Base-by-base conservation (phyloP, 169 alveolate genomes). In the Plasmodium chabaudi region DNA sequence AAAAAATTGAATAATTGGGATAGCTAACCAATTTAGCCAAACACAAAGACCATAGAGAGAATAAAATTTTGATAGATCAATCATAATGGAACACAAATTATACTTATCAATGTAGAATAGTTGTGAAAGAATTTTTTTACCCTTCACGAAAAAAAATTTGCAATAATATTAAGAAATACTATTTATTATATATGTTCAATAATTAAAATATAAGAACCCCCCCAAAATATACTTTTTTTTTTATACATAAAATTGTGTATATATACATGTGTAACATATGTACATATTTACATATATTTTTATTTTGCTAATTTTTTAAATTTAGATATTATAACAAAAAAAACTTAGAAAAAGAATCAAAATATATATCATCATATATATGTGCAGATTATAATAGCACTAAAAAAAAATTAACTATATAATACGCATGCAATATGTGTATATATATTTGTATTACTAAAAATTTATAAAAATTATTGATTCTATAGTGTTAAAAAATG, bases 1-100 rank as follows among this genome's bases (percentile, higher is more conserved):
- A 94, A 88, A 96, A 96, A 94, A 94, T 94, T 57, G 98, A 95
- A 90, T 95, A 92, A 92, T 53, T 65, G 55, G 55, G 21, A 53
- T n/a, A 53, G 57, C n/a, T 49, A 51, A 53, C 10, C 2, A 13
- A 51, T 51, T 51, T 6, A 51, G 3, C 23, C n/a, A 51, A 34
- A 34, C 42, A 34, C 42, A 34, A 34, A 34, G 42, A 34, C 42
- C 42, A 34, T 4, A 34, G 42, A 34, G 42, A 34, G 42, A 34
- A 5, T 34, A 34, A 34, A 0, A 34, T 34, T 34, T 34, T 34
- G 42, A 34, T 7, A 34, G 42, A 34, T 3, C 42, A 3, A 34
- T 34, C 6, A 34, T 34, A 34, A 34, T 34, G 42, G 42, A 34
- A 34, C 7, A 34, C 0, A 34, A 34, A 34, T 34, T 34, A 7